These are phyloP conservation scores for Rhizopus stolonifer DNA, from an alignment of 371 early-diverging fungal species.

Conservation along the genomic window DNA sequence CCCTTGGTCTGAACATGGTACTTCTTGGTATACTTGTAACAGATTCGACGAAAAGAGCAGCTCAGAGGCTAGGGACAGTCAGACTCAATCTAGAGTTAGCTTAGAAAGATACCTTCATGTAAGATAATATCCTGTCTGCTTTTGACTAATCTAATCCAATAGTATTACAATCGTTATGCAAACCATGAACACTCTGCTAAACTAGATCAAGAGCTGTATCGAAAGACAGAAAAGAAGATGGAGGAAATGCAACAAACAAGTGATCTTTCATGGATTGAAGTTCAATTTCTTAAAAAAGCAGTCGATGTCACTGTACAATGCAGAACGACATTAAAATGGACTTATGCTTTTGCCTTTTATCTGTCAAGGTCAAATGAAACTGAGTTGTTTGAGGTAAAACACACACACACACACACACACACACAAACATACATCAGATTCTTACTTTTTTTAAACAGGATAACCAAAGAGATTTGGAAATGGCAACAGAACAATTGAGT, in stretches of 20 bases:
- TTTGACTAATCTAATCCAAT: background rate
- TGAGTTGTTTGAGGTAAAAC: slow-evolving; percentile 78
- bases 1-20: slow-evolving; percentile 94
- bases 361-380: slow-evolving; percentile 83
- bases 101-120: slow-evolving; percentile 95
- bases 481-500: slow-evolving; percentile 91
- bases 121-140: slow-evolving; percentile 10
- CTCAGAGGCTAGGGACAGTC: slow-evolving; percentile 77
- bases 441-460: slow-evolving; percentile 40
- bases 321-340: slow-evolving; percentile 94
- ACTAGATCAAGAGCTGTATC: slow-evolving; percentile 83
- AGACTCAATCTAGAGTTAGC: slow-evolving; percentile 84
- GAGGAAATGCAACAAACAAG: slow-evolving; percentile 90
- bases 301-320: slow-evolving; percentile 86
- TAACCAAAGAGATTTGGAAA: slow-evolving; percentile 95
- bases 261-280: slow-evolving; percentile 97
- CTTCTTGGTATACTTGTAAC: slow-evolving; percentile 89
- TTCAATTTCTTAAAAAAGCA: slow-evolving; percentile 92
- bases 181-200: slow-evolving; percentile 96
- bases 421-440: background rate
- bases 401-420: background rate
- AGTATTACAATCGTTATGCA: slow-evolving; percentile 95
- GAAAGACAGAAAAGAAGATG: slow-evolving; percentile 93
- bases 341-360: slow-evolving; percentile 95
- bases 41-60: slow-evolving; percentile 86